Base-by-base conservation (phyloP, 2,329 filamentous ascomycete species). In the Fusarium sp. region DNA sequence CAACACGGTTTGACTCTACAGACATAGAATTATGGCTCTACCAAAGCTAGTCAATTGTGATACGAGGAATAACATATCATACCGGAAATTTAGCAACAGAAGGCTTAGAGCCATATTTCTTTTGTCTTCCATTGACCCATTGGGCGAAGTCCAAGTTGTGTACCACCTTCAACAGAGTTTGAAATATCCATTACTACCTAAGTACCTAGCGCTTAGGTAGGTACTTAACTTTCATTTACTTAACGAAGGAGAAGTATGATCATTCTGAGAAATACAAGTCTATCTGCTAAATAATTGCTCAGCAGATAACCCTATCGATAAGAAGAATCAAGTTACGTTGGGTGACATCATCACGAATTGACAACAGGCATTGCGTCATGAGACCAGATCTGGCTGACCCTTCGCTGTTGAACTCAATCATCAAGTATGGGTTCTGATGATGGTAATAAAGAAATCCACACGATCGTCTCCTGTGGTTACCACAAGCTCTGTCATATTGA, bases 351-450 rank as follows among this genome's bases (percentile, higher is more conserved):
- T 72, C 65, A 66, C 73, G 60, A 62, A 55, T 60, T 55, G 57
- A 58, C 65, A 50, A 50, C 54, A 67, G 57, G 44, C 48, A 73
- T 73, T 73, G 56, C 66, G 60, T 74, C 66, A 73, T 72, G 66
- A 72, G 70, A 72, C 66, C 64, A 54, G 57, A 63, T 63, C 63
- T 47, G 35, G 62, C 56, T 42, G 45, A 38, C 39, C 20, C 35
- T 32, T 50, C 70, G 13, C 44, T 58, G 38, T 54, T 54, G 58
- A 50, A 30, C 39, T 58, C 54, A 53, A 28, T 51, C 50, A 28
- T 51, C 50, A 38, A 47, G 28, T 20, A 41, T 50, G 26, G 32
- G 32, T 36, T 56, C 28, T 18, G 59, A 48, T 14, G 32, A 70
- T 18, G 26, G 44, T 28, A 28, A 45, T 55, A 41, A 35, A 32